Evolutionary conservation across 495 filamentous ascomycete species (phyloP).

Genomic region (Aspergillus coremiiformis): DNA sequence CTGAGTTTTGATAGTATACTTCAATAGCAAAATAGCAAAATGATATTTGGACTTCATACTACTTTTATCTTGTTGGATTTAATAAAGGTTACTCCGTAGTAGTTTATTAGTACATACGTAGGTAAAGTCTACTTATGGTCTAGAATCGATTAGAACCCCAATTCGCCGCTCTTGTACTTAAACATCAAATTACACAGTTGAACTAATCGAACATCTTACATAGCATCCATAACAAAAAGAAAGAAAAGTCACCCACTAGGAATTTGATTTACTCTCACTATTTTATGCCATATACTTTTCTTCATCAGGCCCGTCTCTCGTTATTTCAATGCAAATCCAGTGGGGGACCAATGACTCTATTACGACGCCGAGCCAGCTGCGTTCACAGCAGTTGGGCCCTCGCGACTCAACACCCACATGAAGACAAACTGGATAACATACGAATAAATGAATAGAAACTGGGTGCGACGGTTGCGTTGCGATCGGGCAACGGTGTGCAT

Average conservation of each 20-base stretch:
- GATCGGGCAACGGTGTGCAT: slow-evolving; percentile 74
- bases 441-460: slow-evolving; percentile 92
- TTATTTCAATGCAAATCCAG: slow-evolving; percentile 13
- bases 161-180: background rate
- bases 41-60: too few relatives aligned
- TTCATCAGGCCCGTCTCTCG: slow-evolving; percentile 24
- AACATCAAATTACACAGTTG: background rate
- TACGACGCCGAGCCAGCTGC: slow-evolving; percentile 22
- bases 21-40: too few relatives aligned
- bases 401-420: slow-evolving; percentile 81
- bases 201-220: slow-evolving; percentile 14
- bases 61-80: too few relatives aligned
- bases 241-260: slow-evolving; percentile 4
- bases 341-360: slow-evolving; percentile 9
- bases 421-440: slow-evolving; percentile 90
- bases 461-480: slow-evolving; percentile 81
- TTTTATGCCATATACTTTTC: slow-evolving; percentile 1
- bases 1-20: too few relatives aligned
- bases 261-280: background rate
- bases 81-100: too few relatives aligned
- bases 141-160: too few relatives aligned
- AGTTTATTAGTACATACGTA: background rate
- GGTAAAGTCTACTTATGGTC: background rate
- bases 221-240: slow-evolving; percentile 1
- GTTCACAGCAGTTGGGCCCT: slow-evolving; percentile 29